Base-by-base conservation (phyloP, 202 grass and related monocot genomes). In the Zoysia matrella region DNA sequence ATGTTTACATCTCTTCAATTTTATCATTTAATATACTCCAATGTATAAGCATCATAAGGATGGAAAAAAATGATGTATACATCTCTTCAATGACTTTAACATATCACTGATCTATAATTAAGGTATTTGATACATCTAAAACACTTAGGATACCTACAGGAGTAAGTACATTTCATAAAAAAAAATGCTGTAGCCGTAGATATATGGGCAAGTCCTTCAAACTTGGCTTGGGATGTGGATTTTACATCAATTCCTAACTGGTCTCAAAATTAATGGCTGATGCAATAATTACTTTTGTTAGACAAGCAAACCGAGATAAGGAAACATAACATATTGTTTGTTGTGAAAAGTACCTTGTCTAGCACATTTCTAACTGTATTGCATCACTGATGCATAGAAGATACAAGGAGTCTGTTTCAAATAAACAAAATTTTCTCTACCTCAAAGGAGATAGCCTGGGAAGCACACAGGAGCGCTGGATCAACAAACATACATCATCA, bases 381-480 rank as follows among this genome's bases (percentile, higher is more conserved):
- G 48, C 46, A 83, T 60, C 62, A 80, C 47, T 67, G 62, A 11
- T 3, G 66, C 50, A 45, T 3, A 82, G 12, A 75, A 73, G 5
- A 46, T 58, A 62, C 40, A 11, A 72, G 78, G 15, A 12, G 44
- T 62, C 43, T 10, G n/a, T 58, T 14, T n/a, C 9, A 43, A 78
- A 58, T 64, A 69, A 58, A 67, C 14, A 60, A 55, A 30, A 47
- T 4, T 55, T 18, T 73, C 5, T 14, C 16, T 88, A 98, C 95
- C 95, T 98, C 85, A 14, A 95, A 95, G 56, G 92, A 95, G 80
- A 95, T 95, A 77, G 85, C 84, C 81, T 98, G 89, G 95, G 81
- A 94, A 98, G 95, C 90, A 87, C 92, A 98, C 52, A 95, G 77
- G 55, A 98, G 83, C 47, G 95, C 95, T 98, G 95, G 81, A 90